Evolutionary conservation across 441 rosid species (phyloP).

Genomic region (Macaranga tanarius): DNA sequence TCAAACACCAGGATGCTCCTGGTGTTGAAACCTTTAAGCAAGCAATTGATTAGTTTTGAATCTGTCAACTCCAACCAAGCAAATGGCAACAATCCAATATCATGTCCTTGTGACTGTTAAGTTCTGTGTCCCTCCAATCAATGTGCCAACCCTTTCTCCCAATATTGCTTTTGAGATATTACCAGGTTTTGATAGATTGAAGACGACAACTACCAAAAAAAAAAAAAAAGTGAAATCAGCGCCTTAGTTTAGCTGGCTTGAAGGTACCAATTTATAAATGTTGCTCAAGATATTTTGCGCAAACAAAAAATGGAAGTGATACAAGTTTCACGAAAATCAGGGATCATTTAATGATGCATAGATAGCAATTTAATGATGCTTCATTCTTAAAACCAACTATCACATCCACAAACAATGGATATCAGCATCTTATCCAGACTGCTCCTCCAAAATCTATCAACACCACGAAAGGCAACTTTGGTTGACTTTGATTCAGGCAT

Average conservation of each 20-base stretch:
- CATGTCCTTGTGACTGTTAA: constrained; percentile 37
- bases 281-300: not conserved
- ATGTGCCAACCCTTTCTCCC: constrained; percentile 85
- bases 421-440: not conserved
- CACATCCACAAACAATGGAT: not conserved
- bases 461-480: not conserved
- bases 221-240: constrained; percentile 8
- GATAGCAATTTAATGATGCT: not conserved
- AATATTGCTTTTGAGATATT: constrained; percentile 80
- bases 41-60: constrained; percentile 4
- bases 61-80: constrained; percentile 1
- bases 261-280: not conserved
- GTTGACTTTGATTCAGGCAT: not conserved
- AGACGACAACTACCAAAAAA: constrained; percentile 72
- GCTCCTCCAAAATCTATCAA: not conserved
- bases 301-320: not conserved
- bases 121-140: constrained; percentile 63
- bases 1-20: constrained; percentile 11
- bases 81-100: not conserved
- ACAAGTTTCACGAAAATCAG: not conserved
- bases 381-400: not conserved
- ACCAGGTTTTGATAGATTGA: constrained; percentile 71
- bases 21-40: not conserved
- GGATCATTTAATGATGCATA: not conserved
- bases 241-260: not conserved